A percentile compares a stretch with the other conserved stretches of the same genome.
Conservation (phyloP, 2,329 filamentous ascomycete species). For the Dendryphion nanum region DNA sequence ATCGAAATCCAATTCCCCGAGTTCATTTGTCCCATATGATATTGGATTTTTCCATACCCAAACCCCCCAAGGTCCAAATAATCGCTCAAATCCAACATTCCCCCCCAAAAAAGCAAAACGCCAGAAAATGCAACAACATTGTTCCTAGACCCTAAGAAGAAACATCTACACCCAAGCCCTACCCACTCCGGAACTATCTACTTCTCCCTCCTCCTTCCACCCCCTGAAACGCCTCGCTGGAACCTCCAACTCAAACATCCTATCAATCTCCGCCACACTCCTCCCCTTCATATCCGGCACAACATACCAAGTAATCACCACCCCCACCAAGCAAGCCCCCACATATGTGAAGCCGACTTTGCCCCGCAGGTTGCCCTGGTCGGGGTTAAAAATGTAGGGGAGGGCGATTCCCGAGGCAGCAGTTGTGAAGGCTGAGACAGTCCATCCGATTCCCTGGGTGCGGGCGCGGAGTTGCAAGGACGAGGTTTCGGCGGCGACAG, state of each 20-base stretch:
- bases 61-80: no score
- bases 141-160: no score
- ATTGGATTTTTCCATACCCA: no score
- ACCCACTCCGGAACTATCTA: no score
- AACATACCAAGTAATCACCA: constrained; percentile 43
- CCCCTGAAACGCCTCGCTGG: constrained; percentile 16
- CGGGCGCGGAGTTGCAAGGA: constrained; percentile 46
- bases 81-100: no score
- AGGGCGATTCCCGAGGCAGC: constrained; percentile 48
- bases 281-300: constrained; percentile 57
- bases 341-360: constrained; percentile 45
- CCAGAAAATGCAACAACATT: no score
- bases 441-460: constrained; percentile 46
- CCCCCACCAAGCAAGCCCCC: constrained; percentile 33
- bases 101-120: no score
- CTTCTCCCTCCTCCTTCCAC: no score
- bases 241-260: constrained; percentile 28
- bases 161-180: no score
- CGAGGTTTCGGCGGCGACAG: constrained; percentile 45
- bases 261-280: constrained; percentile 50
- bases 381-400: constrained; percentile 53
- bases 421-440: constrained; percentile 41
- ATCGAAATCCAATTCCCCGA: no score
- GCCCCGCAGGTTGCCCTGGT: constrained; percentile 41
- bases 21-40: no score